Conservation (phyloP, 805 yeast genomes). For the Pichia thaimueangensis region DNA sequence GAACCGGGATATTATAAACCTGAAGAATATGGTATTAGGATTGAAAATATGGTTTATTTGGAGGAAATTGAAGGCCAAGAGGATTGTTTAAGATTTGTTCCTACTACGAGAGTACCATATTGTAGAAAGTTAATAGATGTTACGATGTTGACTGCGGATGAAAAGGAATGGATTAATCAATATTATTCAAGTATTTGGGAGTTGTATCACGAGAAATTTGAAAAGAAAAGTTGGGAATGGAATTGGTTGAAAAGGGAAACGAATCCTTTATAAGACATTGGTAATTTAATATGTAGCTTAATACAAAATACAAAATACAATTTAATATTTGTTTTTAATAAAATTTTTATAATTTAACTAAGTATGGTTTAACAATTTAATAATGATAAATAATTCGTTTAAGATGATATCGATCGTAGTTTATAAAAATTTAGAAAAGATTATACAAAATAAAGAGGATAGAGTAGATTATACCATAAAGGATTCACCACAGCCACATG, state of each 20-base stretch:
- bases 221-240: constrained; percentile 33
- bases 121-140: constrained; percentile 46
- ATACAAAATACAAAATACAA: too few relatives aligned
- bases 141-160: constrained; percentile 38
- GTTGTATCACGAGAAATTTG: constrained; percentile 34
- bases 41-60: constrained; percentile 45
- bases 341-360: too few relatives aligned
- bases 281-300: too few relatives aligned
- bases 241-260: constrained; percentile 50
- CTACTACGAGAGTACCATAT: constrained; percentile 53
- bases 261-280: constrained; percentile 19
- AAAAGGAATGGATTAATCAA: constrained; percentile 42
- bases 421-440: too few relatives aligned
- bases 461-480: constrained; percentile 67
- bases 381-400: too few relatives aligned
- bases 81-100: constrained; percentile 47
- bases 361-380: too few relatives aligned
- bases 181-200: constrained; percentile 45
- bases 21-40: constrained; percentile 54
- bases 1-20: constrained; percentile 62
- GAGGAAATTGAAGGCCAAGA: constrained; percentile 32
- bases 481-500: constrained; percentile 98
- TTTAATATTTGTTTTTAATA: too few relatives aligned
- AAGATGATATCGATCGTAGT: too few relatives aligned
- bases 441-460: too few relatives aligned